Base-by-base conservation (phyloP, 352 stramenopile species). In the Phytophthora melonis region DNA sequence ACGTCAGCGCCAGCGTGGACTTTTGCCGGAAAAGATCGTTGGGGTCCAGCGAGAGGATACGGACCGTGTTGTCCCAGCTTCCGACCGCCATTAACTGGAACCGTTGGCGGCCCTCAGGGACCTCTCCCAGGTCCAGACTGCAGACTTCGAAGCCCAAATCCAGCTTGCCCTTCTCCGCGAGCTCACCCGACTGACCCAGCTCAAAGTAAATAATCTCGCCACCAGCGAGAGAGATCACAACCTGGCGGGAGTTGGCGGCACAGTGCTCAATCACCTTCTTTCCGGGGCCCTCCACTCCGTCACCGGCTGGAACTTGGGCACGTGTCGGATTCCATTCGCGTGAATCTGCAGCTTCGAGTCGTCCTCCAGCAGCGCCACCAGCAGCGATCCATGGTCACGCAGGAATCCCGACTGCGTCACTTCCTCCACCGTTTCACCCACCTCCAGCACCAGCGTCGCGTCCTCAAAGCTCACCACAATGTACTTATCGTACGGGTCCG, bases 381-480 rank as follows among this genome's bases (percentile, higher is more conserved):
- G 84, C 39, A 99, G 88, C 5, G 98, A 99, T 5, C 93, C 94
- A 43, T 97, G 90, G 62, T 98, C 97, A 14, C 91, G 94, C 25
- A 98, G 68, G 72, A 99, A 99, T 14, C 97, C 97, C 7, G 89
- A 97, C 58, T 99, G 94, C 23, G 91, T 95, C 23, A 99, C 97
- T 83, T 99, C 97, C 81, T 99, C 98, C 0, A 99, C 97, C 2
- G 91, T 99, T 39, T 99, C 97, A 16, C 97, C 98, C 47, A 99
- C 96, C 62, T 94, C 90, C 9, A 99, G 83, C 14, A 99, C 98
- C 27, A 99, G 89, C 18, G 98, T 99, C 45, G 97, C 97, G 74
- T 99, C 98, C 69, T 98, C 96, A 83, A 99, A 99, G 55, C 94
- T 99, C n/a, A 99, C 98, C 14, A 99, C 96, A 75, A 99, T 99